Base-by-base conservation (phyloP, 148 eudicot genomes). In the Talinum fruticosum region DNA sequence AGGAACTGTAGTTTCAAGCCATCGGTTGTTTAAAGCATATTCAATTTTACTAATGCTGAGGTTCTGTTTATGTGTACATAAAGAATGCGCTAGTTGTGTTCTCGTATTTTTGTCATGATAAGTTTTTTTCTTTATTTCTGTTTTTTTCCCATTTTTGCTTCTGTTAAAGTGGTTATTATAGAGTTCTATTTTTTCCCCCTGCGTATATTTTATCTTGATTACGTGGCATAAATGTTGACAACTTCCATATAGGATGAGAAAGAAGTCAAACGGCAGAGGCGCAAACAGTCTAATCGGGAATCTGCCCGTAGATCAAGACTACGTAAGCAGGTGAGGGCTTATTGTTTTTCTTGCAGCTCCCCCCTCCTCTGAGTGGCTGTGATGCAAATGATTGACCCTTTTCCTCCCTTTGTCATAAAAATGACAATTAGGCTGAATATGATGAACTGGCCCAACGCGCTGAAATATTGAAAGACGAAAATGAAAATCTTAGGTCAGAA, bases 271-370 rank as follows among this genome's bases (percentile, higher is more conserved):
- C 88, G 92, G 78, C 97, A 96, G 85, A 86, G 92, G 86, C 89
- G 99, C 79, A 96, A 96, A 86, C 99, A 96, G 82, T 93, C 99
- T 24, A 93, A 96, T 84, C 85, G 97, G 83, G 99, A 96, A 86
- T 93, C 99, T 78, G 99, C 99, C 75, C 94, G 99, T 29, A 79
- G 97, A 61, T 96, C 99, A 66, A 91, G 99, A 81, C 85, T 96
- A 83, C 90, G 99, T 70, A 93, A 96, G 87, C 99, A 96, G 97
- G 99, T 86, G 82, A 71, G 74, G 64, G 64, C 72, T 71, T 59
- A 26, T 28, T 29, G 4, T 26, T 62, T 10, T 57, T n/a, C 10
- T 57, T 57, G 64, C 28, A 5, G 23, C 57, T 0, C 6, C 57
- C n/a, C 57, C 57, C 57, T 1, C 23, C 57, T 23, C 57, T 15